A percentile compares a stretch with the other conserved stretches of the same genome.
Conservation (phyloP, 805 yeast genomes). For the Kuraishia ogatae region DNA sequence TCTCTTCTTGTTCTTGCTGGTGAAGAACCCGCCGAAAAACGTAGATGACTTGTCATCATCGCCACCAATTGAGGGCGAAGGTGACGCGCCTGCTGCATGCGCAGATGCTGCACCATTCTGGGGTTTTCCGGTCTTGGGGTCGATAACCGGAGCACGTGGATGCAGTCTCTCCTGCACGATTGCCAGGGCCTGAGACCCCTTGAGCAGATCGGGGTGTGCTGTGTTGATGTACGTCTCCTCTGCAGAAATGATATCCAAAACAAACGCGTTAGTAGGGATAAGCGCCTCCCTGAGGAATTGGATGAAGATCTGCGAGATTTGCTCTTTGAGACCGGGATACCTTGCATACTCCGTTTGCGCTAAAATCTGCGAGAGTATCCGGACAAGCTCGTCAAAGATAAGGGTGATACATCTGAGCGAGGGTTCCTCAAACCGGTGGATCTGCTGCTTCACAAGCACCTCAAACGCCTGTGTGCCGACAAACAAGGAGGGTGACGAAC, state of each 20-base stretch:
- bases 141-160: conserved; percentile 71
- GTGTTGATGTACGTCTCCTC: conserved; percentile 96
- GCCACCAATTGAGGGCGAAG: conserved; percentile 16
- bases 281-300: conserved; percentile 72
- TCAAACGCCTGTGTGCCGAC: conserved; percentile 98
- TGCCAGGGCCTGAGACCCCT: conserved; percentile 92
- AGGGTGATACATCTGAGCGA: conserved; percentile 78
- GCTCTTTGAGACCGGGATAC: conserved; percentile 87
- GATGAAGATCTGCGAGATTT: conserved; percentile 70
- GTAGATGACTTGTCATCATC: conserved; percentile 56
- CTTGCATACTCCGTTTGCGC: conserved; percentile 76
- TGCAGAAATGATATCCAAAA: conserved; percentile 69
- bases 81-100: conserved; percentile 20
- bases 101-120: conserved; percentile 15
- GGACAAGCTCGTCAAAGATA: conserved; percentile 89
- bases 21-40: conserved; percentile 93
- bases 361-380: conserved; percentile 79
- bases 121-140: conserved; percentile 87
- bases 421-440: conserved; percentile 91
- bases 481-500: conserved; percentile 91
- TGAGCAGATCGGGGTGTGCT: conserved; percentile 93
- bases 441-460: conserved; percentile 89
- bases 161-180: conserved; percentile 84
- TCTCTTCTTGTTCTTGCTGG: conserved; percentile 87
- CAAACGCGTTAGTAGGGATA: conserved; percentile 80